phyloP scores from a whole-genome alignment of 441 rosid genomes.

The Adansonia grandidieri region DNA sequence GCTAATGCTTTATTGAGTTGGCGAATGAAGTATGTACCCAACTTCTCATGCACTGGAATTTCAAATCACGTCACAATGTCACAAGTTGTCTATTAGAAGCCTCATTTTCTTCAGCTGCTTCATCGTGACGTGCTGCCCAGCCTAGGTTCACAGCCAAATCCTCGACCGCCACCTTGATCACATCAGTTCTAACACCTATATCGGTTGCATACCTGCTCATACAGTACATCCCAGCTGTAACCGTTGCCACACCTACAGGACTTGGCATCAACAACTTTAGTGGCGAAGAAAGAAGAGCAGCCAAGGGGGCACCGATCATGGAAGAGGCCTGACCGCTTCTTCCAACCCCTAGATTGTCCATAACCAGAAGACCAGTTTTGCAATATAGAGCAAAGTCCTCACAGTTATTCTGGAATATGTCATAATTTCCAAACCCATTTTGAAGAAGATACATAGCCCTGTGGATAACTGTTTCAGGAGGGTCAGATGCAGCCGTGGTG shows the following conservation, averaged over 20 bases:
- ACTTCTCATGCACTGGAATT: constrained; percentile 16
- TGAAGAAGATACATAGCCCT: constrained; percentile 97
- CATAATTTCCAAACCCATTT: constrained; percentile 95
- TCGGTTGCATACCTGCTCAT: constrained; percentile 95
- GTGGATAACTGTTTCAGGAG: constrained; percentile 65
- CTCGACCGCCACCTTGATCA: constrained; percentile 86
- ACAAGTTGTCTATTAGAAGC: constrained; percentile 43
- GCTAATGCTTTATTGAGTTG: constrained; percentile 30
- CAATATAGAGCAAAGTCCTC: constrained; percentile 96
- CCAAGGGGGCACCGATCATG: constrained; percentile 83
- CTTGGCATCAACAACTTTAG: constrained; percentile 81
- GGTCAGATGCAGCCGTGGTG: constrained; percentile 80
- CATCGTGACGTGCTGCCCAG: constrained; percentile 45
- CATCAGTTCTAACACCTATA: constrained; percentile 86
- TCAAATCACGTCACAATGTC: constrained; percentile 41
- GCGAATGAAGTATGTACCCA: constrained; percentile 10
- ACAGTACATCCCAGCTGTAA: constrained; percentile 94
- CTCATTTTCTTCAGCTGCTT: constrained; percentile 34
- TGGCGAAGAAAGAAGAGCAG: constrained; percentile 87
- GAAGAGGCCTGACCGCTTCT: constrained; percentile 98
- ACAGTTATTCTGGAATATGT: constrained; percentile 85
- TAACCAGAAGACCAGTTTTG: constrained; percentile 83
- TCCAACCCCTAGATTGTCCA: constrained; percentile 77
- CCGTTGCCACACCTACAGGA: constrained; percentile 89
- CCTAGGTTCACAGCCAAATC: constrained; percentile 77